phyloP scores from a whole-genome alignment of 1,284 basidiomycete genomes.

The Papiliotrema nemorosa region DNA sequence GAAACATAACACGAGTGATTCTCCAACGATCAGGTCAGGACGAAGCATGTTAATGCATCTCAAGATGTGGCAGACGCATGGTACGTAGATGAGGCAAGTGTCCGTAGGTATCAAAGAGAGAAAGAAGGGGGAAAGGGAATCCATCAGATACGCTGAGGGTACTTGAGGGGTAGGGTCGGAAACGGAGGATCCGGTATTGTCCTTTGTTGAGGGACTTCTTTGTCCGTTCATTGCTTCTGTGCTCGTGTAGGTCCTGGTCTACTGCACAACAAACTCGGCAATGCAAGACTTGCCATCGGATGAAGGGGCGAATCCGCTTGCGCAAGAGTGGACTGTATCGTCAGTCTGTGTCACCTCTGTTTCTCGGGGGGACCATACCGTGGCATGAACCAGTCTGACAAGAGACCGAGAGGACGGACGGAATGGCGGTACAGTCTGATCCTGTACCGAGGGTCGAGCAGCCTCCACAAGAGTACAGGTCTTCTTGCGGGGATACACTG shows the following conservation, averaged over 20 bases:
- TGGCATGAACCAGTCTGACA: constrained; percentile 1
- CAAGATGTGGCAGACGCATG: not conserved
- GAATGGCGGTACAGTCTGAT: constrained; percentile 5
- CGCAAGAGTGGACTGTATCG: not conserved
- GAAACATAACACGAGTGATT: not conserved
- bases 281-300: constrained; percentile 1
- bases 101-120: not conserved
- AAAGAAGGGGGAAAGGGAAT: not conserved
- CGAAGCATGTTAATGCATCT: not conserved
- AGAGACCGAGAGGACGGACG: constrained; percentile 3
- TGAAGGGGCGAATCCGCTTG: not conserved
- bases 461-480: constrained; percentile 11
- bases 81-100: not conserved
- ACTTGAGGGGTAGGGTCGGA: no score
- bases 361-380: not conserved
- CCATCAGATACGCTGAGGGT: no score
- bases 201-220: no score
- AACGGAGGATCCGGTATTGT: not conserved
- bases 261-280: not conserved
- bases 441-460: constrained; percentile 7
- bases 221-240: no score
- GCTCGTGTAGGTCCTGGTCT: no score
- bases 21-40: not conserved
- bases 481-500: constrained; percentile 3
- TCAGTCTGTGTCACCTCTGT: not conserved